Conservation (phyloP, 73 alveolate genomes). For the Blepharisma japonicum region DNA sequence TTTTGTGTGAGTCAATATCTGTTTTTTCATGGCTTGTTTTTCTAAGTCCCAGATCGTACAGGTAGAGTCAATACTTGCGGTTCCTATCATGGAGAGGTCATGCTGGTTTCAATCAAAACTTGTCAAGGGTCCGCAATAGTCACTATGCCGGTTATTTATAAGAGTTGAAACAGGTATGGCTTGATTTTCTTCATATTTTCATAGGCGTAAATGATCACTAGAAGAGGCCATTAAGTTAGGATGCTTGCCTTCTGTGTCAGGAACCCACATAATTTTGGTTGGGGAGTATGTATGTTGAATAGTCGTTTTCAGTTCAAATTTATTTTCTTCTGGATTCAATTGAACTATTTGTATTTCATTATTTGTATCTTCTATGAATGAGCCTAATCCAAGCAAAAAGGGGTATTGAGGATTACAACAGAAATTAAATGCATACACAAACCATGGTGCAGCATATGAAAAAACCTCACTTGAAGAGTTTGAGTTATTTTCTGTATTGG, state of each 20-base stretch:
- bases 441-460: too few species aligned
- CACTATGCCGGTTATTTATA: conserved; percentile 36
- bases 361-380: background rate
- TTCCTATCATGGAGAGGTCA: conserved; percentile 85
- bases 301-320: conserved; percentile 47
- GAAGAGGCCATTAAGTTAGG: conserved; percentile 74
- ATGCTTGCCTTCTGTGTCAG: conserved; percentile 51
- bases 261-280: conserved; percentile 96
- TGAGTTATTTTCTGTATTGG: too few species aligned
- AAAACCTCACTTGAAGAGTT: too few species aligned
- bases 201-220: conserved; percentile 70
- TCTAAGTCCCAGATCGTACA: conserved; percentile 98
- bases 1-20: conserved; percentile 96
- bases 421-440: too few species aligned
- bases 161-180: background rate
- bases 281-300: conserved; percentile 91
- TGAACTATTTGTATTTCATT: conserved; percentile 60
- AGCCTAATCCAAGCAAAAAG: background rate
- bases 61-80: conserved; percentile 95
- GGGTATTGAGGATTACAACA: too few species aligned
- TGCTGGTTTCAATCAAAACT: conserved; percentile 95
- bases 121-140: conserved; percentile 85
- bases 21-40: conserved; percentile 76
- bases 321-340: conserved; percentile 55
- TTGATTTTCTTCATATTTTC: conserved; percentile 60